Evolutionary conservation across 768 basidiomycete genomes (phyloP), one percentile per base, ranked within the genome.

Genomic region (Phaeolepiota aurea): DNA sequence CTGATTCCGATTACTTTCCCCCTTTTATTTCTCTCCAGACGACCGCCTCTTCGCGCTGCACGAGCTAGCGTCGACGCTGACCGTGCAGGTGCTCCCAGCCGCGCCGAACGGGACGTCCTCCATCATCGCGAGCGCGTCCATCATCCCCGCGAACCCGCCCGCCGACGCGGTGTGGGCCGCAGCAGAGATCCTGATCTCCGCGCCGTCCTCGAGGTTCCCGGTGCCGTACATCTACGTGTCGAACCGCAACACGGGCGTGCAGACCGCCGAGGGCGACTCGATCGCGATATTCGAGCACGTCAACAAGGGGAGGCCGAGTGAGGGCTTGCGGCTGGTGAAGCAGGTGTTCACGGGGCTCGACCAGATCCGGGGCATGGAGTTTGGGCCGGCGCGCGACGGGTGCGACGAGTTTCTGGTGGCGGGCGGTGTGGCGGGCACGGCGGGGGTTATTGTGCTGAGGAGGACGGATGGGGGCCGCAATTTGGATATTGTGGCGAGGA

Each of bases 361-460:
- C 48, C 75, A 82, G 53, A 69, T 83, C 22, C 63, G 80, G 20
- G 82, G 79, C 3, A 82, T 85, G 78, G 67, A 71, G 57, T 63
- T 82, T 40, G 73, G 75, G 3, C 66, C 70, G 2, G 47, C 57
- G 42, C 53, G 62, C 42, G 59, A 59, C n/a, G 65, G 68, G 20
- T 71, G 68, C 20, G 75, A 75, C 36, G 70, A 58, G 38, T 62
- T 49, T 40, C 57, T 83, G 20, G 62, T 80, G 30, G 77, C 77
- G 18, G 68, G 70, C 5, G 79, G 76, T 5, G 59, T 63, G 19
- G 68, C 64, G 3, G 77, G 78, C 13, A 61, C 57, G 16, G 74
- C 65, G 2, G 81, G 82, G 1, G 71, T 80, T 7, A 64, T 69
- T 18, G 61, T 83, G n/a, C 67, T 76, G 48, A 62, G 68, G 55